Percentiles rank a stretch among this genome's conserved stretches.
phyloP scores from a whole-genome alignment of 805 yeast species.

The Sugiyamaella lignohabitans region DNA sequence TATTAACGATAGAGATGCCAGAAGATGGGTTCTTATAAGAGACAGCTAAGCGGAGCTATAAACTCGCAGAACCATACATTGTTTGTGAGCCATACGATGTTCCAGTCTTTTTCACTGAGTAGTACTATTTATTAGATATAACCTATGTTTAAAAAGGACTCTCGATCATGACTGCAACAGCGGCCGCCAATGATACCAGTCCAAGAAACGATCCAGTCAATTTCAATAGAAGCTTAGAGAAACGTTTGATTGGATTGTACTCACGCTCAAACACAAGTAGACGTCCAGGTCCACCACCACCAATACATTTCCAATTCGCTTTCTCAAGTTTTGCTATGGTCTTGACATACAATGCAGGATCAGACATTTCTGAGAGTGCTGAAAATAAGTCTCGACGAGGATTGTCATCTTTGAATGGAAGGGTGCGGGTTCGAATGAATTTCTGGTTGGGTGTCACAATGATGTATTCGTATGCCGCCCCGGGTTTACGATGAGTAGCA shows the following conservation, averaged over 20 bases:
- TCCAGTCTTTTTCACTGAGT: no score
- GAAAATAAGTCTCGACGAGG: slow-evolving; percentile 22
- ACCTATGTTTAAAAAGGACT: not conserved
- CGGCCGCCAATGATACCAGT: not conserved
- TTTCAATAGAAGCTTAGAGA: slow-evolving; percentile 9
- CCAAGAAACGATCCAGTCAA: slow-evolving; percentile 5
- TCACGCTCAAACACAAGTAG: slow-evolving; percentile 39
- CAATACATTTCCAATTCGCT: slow-evolving; percentile 50
- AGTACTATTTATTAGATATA: no score
- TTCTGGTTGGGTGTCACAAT: slow-evolving; percentile 22
- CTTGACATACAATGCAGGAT: slow-evolving; percentile 20
- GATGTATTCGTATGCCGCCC: slow-evolving; percentile 15
- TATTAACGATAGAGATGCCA: no score
- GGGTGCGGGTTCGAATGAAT: slow-evolving; percentile 16
- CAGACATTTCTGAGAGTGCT: slow-evolving; percentile 16
- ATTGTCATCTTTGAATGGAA: slow-evolving; percentile 15
- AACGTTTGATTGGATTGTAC: slow-evolving; percentile 17
- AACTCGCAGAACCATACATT: no score
- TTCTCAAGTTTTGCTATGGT: slow-evolving; percentile 40
- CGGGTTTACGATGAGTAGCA: not conserved
- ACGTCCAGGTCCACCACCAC: slow-evolving; percentile 38
- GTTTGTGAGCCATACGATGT: no score
- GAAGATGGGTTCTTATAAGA: no score
- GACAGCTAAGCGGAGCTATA: no score
- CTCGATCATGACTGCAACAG: not conserved